Evolutionary conservation across 331 rosid genomes (phyloP), one percentile per base, ranked within the genome.

Genomic region (Malus hybrid): DNA sequence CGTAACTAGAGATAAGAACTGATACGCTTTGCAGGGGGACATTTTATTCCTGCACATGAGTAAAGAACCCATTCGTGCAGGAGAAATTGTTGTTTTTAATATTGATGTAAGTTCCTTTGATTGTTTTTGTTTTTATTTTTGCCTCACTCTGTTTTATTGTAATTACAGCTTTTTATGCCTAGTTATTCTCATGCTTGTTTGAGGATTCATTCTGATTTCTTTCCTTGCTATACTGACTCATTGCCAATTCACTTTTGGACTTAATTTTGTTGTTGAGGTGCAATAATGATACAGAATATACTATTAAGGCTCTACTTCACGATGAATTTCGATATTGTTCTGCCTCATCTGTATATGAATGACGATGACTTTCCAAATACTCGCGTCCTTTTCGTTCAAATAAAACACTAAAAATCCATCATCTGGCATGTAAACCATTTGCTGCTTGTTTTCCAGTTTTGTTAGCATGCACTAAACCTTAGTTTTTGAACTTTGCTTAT

Each of bases 41-140:
- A 92, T 92, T 82, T 86, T 90, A 64, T 90, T 92, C 82, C 80
- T 92, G 77, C 96, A 85, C 88, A 88, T 92, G 96, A 88, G 86
- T 80, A 85, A 86, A 59, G 94, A 88, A 69, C 97, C 97, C 28
- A 92, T 92, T 77, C 91, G 97, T 63, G 88, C 97, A 0, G 97
- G 97, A 78, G 97, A 92, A 84, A 92, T 92, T 87, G 97, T 92
- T 69, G 96, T 92, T 20, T 92, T 92, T 64, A 90, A 92, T 71
- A 86, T 90, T 27, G 96, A 90, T 77, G 97, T 92, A 83, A 84
- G 97, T 69, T 68, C 48, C 55, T 65, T 10, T 28, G 24, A 1
- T 10, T 67, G 71, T 24, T 13, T 34, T 76, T 59, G 39, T 34
- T 62, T 66, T 57, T 14, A 22, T 1, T n/a, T 39, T 64, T 32